Conservation (phyloP, 108 stramenopile genomes). For the Cyclotella distinguenda region DNA sequence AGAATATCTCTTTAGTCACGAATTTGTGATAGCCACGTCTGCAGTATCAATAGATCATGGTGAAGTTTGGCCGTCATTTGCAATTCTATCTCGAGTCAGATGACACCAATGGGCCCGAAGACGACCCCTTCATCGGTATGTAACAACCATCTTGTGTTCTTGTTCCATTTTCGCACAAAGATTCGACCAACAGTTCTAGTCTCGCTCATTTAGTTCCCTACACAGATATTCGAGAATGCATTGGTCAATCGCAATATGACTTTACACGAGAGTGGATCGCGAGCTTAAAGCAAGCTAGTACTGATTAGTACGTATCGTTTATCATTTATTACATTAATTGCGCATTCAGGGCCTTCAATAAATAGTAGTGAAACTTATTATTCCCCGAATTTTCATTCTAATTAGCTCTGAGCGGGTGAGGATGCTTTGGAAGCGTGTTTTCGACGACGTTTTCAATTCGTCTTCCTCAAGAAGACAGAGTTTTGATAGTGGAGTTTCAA, state of each 20-base stretch:
- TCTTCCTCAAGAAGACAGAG: not conserved
- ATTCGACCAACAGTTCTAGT: not conserved
- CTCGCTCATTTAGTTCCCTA: constrained; percentile 24
- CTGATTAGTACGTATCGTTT: constrained; percentile 24
- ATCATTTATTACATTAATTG: not conserved
- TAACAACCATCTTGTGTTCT: too few relatives aligned
- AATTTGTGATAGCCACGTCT: too few relatives aligned
- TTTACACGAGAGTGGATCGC: constrained; percentile 23
- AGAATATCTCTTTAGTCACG: too few relatives aligned
- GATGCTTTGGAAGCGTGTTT: constrained; percentile 36
- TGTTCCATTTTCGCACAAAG: not conserved
- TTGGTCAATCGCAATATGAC: constrained; percentile 36
- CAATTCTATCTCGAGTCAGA: constrained; percentile 50
- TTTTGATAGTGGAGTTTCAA: not conserved
- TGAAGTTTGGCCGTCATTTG: constrained; percentile 43
- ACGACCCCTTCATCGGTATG: constrained; percentile 34
- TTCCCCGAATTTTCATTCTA: not conserved
- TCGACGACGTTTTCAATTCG: constrained; percentile 33
- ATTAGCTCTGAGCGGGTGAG: constrained; percentile 11
- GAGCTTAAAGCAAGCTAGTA: constrained; percentile 27
- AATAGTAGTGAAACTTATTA: not conserved
- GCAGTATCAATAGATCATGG: constrained; percentile 12
- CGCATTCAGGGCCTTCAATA: not conserved
- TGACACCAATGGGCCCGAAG: constrained; percentile 12
- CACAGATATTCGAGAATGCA: constrained; percentile 44